Evolutionary conservation across 2,329 filamentous ascomycete species (phyloP).

Genomic region (Fusarium sambucinum): DNA sequence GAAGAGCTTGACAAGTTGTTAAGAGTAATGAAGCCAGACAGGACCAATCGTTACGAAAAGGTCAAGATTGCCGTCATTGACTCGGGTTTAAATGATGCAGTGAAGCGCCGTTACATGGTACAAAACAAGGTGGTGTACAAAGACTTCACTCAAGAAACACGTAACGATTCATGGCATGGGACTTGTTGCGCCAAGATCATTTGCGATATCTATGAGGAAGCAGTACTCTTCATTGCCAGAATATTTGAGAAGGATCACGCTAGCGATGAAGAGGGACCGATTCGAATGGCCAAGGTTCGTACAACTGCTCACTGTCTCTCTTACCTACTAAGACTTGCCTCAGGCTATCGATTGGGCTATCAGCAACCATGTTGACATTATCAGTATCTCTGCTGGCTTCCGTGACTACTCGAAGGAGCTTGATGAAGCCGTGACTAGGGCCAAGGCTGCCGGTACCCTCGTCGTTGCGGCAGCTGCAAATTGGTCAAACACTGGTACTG

Average conservation of each 20-base stretch:
- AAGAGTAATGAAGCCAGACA: background rate
- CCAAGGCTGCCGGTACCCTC: background rate
- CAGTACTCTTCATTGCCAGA: background rate
- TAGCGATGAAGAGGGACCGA: background rate
- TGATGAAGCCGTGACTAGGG: background rate
- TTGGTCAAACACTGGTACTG: background rate
- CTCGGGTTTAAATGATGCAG: background rate
- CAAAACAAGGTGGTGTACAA: background rate
- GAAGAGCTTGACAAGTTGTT: background rate
- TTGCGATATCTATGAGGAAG: background rate
- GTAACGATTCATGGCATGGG: background rate
- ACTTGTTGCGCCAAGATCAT: background rate
- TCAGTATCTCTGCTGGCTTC: background rate
- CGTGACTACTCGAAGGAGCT: background rate
- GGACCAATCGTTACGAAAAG: background rate
- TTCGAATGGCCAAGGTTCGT: background rate
- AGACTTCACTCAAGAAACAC: background rate
- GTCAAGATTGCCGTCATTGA: background rate
- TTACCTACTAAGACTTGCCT: background rate
- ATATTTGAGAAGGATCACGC: background rate
- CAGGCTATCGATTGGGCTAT: background rate
- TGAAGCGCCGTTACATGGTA: background rate
- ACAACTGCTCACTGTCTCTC: accelerated
- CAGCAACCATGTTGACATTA: background rate
- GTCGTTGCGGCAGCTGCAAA: background rate